Base-by-base conservation (phyloP, 257 asterid genomes). In the Cynanchum wilfordii region DNA sequence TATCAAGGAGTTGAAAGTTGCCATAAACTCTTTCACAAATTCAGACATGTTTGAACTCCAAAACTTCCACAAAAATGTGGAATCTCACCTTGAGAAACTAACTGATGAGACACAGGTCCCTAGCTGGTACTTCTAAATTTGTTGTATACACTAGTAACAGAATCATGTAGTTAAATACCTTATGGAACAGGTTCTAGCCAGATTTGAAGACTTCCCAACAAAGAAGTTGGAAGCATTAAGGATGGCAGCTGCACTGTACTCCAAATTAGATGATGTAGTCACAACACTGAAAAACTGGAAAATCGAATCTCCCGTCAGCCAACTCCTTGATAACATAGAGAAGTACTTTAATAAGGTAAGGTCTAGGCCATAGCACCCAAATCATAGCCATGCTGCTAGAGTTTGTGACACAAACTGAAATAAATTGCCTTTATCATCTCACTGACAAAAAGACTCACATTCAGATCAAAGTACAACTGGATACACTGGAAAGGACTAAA, bases 151-250 rank as follows among this genome's bases (percentile, higher is more conserved):
- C 16, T 67, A 49, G 38, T 67, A n/a, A 19, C 10, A 45, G 12
- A 40, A 24, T 24, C 22, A 66, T 40, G 33, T 30, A 27, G 33
- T n/a, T 50, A 44, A 29, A 50, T 44, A 16, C 13, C 5, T 42
- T 29, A 52, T 44, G 7, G 1, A 10, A 50, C 66, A 92, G 98
- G 98, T 93, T 66, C 87, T 93, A 40, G 86, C 97, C 70, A 84
- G 97, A 82, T 93, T 88, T 55, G 96, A 93, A 79, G 96, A 89
- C 67, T 93, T 90, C 47, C 98, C 98, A 0, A 36, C 81, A 69
- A 93, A 89, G 79, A 93, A 90, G 75, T 76, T 93, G 81, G 98
- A 93, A 79, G 91, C 93, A 45, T 67, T 90, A 75, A 88, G 98
- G 72, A 86, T 87, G 91, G 93, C 90, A 64, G 83, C 91, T 36